Evolutionary conservation across 1,284 basidiomycete species (phyloP), one percentile per base, ranked within the genome.

Genomic region (Malassezia pachydermatis): DNA sequence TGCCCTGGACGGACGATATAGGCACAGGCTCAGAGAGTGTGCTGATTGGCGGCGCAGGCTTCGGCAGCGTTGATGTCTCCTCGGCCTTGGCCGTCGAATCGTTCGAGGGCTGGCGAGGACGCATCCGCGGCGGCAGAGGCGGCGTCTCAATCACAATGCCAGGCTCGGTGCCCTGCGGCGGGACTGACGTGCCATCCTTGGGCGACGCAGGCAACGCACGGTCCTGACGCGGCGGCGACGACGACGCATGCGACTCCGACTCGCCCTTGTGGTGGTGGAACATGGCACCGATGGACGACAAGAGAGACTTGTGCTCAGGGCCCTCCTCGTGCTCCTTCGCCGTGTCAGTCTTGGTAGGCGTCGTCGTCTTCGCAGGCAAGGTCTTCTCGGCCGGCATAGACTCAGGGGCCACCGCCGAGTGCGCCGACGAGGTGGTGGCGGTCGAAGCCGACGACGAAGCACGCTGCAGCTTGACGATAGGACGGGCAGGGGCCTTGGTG

Each of bases 11-110:
- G n/a, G n/a, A n/a, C n/a, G n/a, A n/a, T n/a, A n/a, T n/a, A n/a
- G n/a, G 22, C 8, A 38, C 36, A 38, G 36, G 36, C 36, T 38
- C 36, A 14, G 36, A 24, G n/a, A n/a, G n/a, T n/a, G n/a, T n/a
- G n/a, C n/a, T n/a, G n/a, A n/a, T n/a, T n/a, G n/a, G n/a, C n/a
- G n/a, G n/a, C 36, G 22, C 16, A 4, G 25, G 36, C 36, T 38
- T 38, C 4, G 4, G 6, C 22, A 14, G 22, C 2, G 22, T 13
- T 24, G 14, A 24, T n/a, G 36, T n/a, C 7, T 24, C 22, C 7
- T 38, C 36, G 16, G 13, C 6, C 24, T 45, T 36, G 13, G 35
- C 14, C 25, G 13, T 19, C 2, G 20, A 20, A 34, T 46, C 44
- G 17, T 23, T 22, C 16, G 43, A n/a, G 16, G 34, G 8, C 36